Evolutionary conservation across 805 yeast species (phyloP).

Genomic region (Saccharomycopsis synnaedendra): DNA sequence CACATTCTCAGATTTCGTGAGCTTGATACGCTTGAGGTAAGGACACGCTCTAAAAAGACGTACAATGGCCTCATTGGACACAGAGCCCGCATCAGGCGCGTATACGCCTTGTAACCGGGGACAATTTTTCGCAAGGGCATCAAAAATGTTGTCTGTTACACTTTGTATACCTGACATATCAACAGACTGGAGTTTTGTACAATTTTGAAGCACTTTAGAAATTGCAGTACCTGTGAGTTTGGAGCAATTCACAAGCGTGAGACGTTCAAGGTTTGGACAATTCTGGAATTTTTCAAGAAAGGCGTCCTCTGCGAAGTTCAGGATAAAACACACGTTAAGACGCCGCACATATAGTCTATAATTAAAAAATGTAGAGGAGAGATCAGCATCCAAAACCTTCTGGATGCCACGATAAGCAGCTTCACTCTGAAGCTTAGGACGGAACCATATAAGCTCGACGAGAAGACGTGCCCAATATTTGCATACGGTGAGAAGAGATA

Average conservation of each 20-base stretch:
- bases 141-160: constrained; percentile 58
- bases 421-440: constrained; percentile 59
- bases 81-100: constrained; percentile 72
- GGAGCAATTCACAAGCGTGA: constrained; percentile 75
- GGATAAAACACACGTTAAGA: constrained; percentile 67
- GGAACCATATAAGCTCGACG: constrained; percentile 75
- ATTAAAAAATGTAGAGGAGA: constrained; percentile 45
- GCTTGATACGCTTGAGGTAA: constrained; percentile 68
- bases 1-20: constrained; percentile 59
- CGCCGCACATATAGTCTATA: constrained; percentile 64
- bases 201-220: constrained; percentile 46
- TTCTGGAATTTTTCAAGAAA: constrained; percentile 50
- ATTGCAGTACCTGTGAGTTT: constrained; percentile 52
- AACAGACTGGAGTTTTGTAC: constrained; percentile 67
- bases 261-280: constrained; percentile 70
- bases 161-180: constrained; percentile 74
- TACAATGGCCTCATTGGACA: constrained; percentile 54
- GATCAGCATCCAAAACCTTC: constrained; percentile 40
- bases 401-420: constrained; percentile 40
- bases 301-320: constrained; percentile 53
- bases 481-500: constrained; percentile 59
- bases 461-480: constrained; percentile 69
- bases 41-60: constrained; percentile 53
- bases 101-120: constrained; percentile 78
- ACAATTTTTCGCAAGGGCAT: constrained; percentile 59